Percentiles rank a stretch among this genome's conserved stretches.
These are phyloP conservation scores for Monosporascus cannonballus DNA, from an alignment of 2,329 filamentous ascomycete species.

Conservation along the genomic window DNA sequence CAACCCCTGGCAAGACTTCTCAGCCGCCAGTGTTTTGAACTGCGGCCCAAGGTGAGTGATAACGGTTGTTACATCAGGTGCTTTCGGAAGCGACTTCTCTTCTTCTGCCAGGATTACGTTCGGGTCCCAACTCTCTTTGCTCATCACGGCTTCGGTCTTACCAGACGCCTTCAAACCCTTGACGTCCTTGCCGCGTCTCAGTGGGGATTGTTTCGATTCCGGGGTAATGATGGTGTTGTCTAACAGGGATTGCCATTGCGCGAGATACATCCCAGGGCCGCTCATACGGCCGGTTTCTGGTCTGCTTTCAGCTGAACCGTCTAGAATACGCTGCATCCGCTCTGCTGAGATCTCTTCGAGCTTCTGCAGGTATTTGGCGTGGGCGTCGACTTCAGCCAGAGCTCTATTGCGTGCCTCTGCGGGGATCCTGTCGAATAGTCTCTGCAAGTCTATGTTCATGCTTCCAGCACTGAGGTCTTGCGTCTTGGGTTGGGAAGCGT, in stretches of 20 bases:
- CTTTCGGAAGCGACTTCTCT: slow-evolving; percentile 23
- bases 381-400: slow-evolving; percentile 48
- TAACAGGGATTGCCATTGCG: slow-evolving; percentile 65
- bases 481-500: slow-evolving; percentile 5
- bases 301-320: slow-evolving; percentile 17
- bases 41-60: slow-evolving; percentile 31
- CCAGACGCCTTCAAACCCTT: slow-evolving; percentile 36
- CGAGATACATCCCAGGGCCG: slow-evolving; percentile 67
- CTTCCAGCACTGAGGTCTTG: slow-evolving; percentile 22
- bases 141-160: slow-evolving; percentile 32
- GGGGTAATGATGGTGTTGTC: slow-evolving; percentile 67
- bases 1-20: background rate
- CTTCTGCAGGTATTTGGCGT: slow-evolving; percentile 52
- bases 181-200: slow-evolving; percentile 49
- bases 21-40: slow-evolving; percentile 31
- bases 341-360: slow-evolving; percentile 47
- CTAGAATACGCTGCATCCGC: slow-evolving; percentile 53
- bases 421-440: slow-evolving; percentile 41
- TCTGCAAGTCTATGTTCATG: slow-evolving; percentile 34
- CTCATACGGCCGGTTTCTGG: slow-evolving; percentile 29
- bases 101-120: slow-evolving; percentile 21
- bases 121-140: slow-evolving; percentile 17
- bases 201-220: slow-evolving; percentile 39
- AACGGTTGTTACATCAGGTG: slow-evolving; percentile 37
- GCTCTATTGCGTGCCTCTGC: slow-evolving; percentile 39